Base-by-base conservation (phyloP, 345 rosid species). In the Lumnitzera littorea region DNA sequence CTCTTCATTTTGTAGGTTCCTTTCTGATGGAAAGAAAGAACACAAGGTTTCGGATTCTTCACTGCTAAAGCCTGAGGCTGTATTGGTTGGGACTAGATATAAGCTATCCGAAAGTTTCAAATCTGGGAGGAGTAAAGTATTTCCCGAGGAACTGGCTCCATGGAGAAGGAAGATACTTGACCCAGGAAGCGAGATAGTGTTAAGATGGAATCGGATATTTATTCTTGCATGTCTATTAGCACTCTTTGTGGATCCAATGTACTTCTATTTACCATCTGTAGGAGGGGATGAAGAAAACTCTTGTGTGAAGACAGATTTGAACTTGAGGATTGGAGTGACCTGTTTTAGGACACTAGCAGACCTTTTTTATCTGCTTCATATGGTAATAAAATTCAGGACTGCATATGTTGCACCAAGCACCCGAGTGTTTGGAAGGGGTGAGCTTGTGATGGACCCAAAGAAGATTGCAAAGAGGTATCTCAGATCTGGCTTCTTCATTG, bases 381-480 rank as follows among this genome's bases (percentile, higher is more conserved):
- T 89, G 75, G 62, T 91, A 55, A 73, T 91, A 57, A 89, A 91
- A 74, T 89, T 91, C 63, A 83, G 98, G 73, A 91, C 98, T 0
- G 98, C 92, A 64, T 91, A 77, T 61, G 72, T 89, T 12, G 95
- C 98, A 0, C 95, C 95, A 0, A 87, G 84, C 67, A 76, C 96
- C 71, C 75, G 95, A 53, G 89, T 91, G 47, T 91, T 91, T 68
- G 95, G 96, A 46, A 85, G 91, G 84, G 98, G 98, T 50, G 96
- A 91, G 65, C 90, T 91, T 65, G 96, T 91, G 54, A 89, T 82
- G 96, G 92, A 89, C 69, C 85, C 96, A 0, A 84, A 84, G 79
- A 76, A 76, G 67, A 85, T 87, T 56, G 91, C 96, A 14, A 52
- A 64, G 74, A 82, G 80, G 70, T 92, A 92, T 72, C 66, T 89